A percentile compares a stretch with the other conserved stretches of the same genome.
Evolutionary conservation across 2,329 filamentous ascomycete genomes (phyloP).

Genomic region (Leptodontidium sp.): DNA sequence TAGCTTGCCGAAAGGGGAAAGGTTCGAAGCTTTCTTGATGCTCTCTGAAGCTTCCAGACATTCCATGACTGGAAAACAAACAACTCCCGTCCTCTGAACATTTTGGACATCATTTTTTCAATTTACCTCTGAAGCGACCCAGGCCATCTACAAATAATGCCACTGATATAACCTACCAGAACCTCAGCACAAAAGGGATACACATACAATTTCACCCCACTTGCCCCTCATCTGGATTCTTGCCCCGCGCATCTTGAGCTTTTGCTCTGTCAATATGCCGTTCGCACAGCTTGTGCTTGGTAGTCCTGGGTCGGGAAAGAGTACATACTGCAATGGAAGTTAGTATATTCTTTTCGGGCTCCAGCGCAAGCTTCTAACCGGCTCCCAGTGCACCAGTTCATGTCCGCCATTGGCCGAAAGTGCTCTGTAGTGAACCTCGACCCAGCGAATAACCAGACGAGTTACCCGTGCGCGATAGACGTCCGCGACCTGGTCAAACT

Average conservation of each 20-base stretch:
- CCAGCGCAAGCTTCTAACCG: conserved; percentile 25
- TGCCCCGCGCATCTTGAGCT: conserved; percentile 15
- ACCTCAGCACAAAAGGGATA: neutral
- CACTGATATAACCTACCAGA: neutral
- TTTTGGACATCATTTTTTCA: neutral
- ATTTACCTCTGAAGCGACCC: neutral
- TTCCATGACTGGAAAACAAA: neutral
- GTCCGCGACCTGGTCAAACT: conserved; percentile 88
- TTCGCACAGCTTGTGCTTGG: conserved; percentile 76
- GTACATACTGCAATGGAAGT: conserved; percentile 97
- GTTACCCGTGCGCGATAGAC: conserved; percentile 88
- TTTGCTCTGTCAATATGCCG: conserved; percentile 41
- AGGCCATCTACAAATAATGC: neutral
- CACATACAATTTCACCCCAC: conserved; percentile 21
- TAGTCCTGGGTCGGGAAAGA: conserved; percentile 95
- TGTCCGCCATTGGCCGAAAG: conserved; percentile 92
- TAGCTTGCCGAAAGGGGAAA: conserved; percentile 23
- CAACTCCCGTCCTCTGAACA: neutral
- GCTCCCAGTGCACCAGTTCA: conserved; percentile 86
- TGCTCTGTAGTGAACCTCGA: conserved; percentile 97
- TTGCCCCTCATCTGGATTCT: conserved; percentile 25
- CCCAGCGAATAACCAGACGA: conserved; percentile 92
- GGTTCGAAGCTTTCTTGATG: neutral
- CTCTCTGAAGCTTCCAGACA: conserved; percentile 5
- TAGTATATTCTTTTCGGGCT: conserved; percentile 44